Evolutionary conservation across 1,284 basidiomycete species (phyloP).

Genomic region (Irpex lacteus): DNA sequence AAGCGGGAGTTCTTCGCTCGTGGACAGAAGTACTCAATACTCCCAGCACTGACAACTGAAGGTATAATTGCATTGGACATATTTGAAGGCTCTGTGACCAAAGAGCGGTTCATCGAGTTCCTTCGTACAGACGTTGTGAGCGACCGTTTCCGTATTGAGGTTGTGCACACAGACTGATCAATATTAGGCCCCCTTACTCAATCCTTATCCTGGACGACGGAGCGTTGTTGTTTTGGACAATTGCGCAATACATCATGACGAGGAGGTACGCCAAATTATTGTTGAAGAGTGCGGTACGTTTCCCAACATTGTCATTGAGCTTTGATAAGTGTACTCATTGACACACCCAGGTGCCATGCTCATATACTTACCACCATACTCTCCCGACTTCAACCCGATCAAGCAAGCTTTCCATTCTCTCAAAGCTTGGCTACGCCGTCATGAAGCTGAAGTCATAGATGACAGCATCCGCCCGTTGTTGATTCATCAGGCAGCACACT

Average conservation of each 20-base stretch:
- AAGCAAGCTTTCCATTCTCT: too few species aligned
- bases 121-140: background rate
- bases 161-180: background rate
- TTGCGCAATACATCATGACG: conserved; percentile 26
- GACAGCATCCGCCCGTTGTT: too few species aligned
- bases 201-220: conserved; percentile 19
- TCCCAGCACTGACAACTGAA: conserved; percentile 21
- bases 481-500: too few species aligned
- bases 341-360: too few species aligned
- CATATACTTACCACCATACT: too few species aligned
- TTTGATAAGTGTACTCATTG: too few species aligned
- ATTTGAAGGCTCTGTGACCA: conserved; percentile 21
- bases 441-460: too few species aligned
- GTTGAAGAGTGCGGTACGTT: too few species aligned
- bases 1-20: conserved; percentile 13
- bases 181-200: conserved; percentile 14
- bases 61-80: conserved; percentile 23
- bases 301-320: too few species aligned
- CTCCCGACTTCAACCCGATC: too few species aligned
- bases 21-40: conserved; percentile 19
- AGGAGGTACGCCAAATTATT: conserved; percentile 19
- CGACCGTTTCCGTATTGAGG: background rate
- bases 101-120: conserved; percentile 20
- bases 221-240: conserved; percentile 29
- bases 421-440: too few species aligned